A percentile compares a stretch with the other conserved stretches of the same genome.
Evolutionary conservation across 208 protist species (phyloP).

Genomic region (Trypanosomatidae sp.): DNA sequence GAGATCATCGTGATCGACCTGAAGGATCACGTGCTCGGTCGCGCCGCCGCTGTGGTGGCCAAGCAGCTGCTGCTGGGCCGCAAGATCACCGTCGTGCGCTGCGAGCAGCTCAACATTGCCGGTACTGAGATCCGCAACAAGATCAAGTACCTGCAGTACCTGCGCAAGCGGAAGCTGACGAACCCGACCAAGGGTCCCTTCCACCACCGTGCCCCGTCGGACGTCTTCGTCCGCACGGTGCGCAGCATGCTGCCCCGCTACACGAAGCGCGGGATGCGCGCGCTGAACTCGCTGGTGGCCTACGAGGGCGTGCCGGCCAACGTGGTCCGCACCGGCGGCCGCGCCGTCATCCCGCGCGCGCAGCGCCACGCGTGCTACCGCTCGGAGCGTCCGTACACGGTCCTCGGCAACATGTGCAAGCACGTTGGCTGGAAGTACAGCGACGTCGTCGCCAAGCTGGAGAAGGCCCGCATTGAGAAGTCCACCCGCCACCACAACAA

Average conservation of each 20-base stretch:
- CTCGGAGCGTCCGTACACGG: slow-evolving; percentile 75
- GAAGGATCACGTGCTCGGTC: slow-evolving; percentile 97
- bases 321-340: slow-evolving; percentile 61
- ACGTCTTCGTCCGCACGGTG: slow-evolving; percentile 96
- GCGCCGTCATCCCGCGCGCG: slow-evolving; percentile 69
- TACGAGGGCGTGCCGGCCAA: slow-evolving; percentile 86
- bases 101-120: slow-evolving; percentile 96
- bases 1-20: slow-evolving; percentile 97
- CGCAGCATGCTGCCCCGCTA: slow-evolving; percentile 98
- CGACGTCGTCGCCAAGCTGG: slow-evolving; percentile 78
- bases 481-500: slow-evolving; percentile 63
- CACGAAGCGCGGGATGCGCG: slow-evolving; percentile 83
- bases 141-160: slow-evolving; percentile 93
- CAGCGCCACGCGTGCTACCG: slow-evolving; percentile 80
- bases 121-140: slow-evolving; percentile 98
- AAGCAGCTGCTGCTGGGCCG: slow-evolving; percentile 98
- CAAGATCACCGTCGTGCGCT: slow-evolving; percentile 96
- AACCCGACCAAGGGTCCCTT: slow-evolving; percentile 98
- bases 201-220: slow-evolving; percentile 97
- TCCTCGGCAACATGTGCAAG: slow-evolving; percentile 89
- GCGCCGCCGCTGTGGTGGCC: slow-evolving; percentile 96
- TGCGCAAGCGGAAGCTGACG: slow-evolving; percentile 97
- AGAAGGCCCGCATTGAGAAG: slow-evolving; percentile 80
- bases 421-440: slow-evolving; percentile 90
- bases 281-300: slow-evolving; percentile 70